phyloP scores from a whole-genome alignment of 352 stramenopile genomes.

The Lagenidium sp. region DNA sequence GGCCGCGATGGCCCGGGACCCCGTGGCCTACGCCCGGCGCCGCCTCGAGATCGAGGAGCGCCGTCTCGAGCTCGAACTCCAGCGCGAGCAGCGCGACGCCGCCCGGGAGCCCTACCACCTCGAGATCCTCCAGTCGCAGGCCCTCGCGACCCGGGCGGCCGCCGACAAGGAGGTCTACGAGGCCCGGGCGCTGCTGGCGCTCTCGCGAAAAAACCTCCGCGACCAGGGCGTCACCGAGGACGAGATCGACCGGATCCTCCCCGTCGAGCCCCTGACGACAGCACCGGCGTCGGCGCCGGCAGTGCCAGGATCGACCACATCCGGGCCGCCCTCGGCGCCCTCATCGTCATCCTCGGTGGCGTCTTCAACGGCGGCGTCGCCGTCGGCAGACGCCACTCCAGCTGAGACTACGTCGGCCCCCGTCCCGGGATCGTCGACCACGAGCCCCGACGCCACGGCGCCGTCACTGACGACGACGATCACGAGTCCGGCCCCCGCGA shows the following conservation, averaged over 20 bases:
- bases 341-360: background rate
- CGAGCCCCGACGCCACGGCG: too few species aligned
- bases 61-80: constrained; percentile 36
- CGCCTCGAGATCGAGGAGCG: constrained; percentile 55
- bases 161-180: constrained; percentile 39
- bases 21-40: constrained; percentile 15
- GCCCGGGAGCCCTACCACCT: constrained; percentile 27
- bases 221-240: constrained; percentile 34
- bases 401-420: too few species aligned
- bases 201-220: constrained; percentile 41
- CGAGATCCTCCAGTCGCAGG: constrained; percentile 35
- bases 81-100: constrained; percentile 28
- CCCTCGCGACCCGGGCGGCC: constrained; percentile 21
- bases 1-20: background rate
- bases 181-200: constrained; percentile 28
- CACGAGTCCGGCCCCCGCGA: too few species aligned
- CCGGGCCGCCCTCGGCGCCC: background rate
- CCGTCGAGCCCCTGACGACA: constrained; percentile 10
- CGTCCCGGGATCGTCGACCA: too few species aligned
- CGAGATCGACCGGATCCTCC: constrained; percentile 48
- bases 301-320: background rate
- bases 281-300: background rate
- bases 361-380: too few species aligned
- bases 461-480: too few species aligned
- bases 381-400: too few species aligned